Base-by-base conservation (phyloP, 805 yeast species). In the Tetrapisispora phaffii region DNA sequence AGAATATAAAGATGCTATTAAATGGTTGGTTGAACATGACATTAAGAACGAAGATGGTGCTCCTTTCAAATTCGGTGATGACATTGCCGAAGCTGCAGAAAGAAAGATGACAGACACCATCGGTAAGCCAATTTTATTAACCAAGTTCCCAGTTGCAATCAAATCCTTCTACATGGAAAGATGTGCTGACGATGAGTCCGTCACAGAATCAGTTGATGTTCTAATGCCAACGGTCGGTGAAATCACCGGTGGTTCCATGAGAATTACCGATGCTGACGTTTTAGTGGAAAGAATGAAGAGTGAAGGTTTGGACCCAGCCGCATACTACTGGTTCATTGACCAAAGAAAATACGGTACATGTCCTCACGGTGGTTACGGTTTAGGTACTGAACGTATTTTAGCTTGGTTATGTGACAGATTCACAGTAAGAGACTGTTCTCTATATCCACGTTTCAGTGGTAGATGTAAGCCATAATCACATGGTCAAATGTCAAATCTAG, bases 181-280 rank as follows among this genome's bases (percentile, higher is more conserved):
- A 67, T 86, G 95, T 68, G 62, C 66, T 7, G 96, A 87, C 59
- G 97, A 90, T 62, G 82, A 82, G 48, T 77, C 96, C 61, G 97
- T 93, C 59, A 93, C 99, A 46, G 98, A 94, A 70, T 85, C 96
- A 42, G 98, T 93, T 38, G 99, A 93, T 68, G 96, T 93, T 32
- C 75, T 93, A 64, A 89, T 93, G 96, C 99, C 99, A 58, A 90
- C 86, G 57, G 99, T 93, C 47, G 99, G 99, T 65, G 99, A 93
- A 71, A 84, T 93, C 60, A 86, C 95, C 39, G 99, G 99, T 67
- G 99, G 98, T 48, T 90, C 97, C 40, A 93, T 93, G 99, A 89
- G 99, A 77, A 88, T 87, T 54, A 79, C 75, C 51, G 78, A 79
- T 58, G 69, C 75, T 48, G 87, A 86, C 37, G 97, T 90, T 68